These are phyloP conservation scores for Euphorbia celastroides DNA, from an alignment of 441 rosid species.

Conservation along the genomic window DNA sequence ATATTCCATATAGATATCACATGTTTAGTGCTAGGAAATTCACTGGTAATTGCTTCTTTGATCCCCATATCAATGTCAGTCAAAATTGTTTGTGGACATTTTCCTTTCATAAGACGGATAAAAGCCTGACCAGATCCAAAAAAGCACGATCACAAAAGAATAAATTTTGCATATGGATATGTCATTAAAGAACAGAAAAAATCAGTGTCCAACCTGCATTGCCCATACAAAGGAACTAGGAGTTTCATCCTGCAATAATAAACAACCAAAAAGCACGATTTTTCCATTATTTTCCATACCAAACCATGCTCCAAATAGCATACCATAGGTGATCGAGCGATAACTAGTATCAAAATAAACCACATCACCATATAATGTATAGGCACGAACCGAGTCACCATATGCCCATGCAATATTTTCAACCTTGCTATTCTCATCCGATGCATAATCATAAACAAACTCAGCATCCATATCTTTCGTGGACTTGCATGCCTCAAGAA, in stretches of 20 bases:
- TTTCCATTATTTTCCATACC: constrained; percentile 72
- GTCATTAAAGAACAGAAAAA: constrained; percentile 2
- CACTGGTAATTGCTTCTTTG: constrained; percentile 63
- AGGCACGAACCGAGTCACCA: constrained; percentile 54
- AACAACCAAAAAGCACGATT: constrained; percentile 64
- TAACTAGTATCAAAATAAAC: constrained; percentile 67
- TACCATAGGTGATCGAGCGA: constrained; percentile 70
- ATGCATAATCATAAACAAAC: constrained; percentile 56
- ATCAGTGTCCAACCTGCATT: constrained; percentile 71
- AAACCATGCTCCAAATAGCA: constrained; percentile 73
- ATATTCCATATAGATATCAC: constrained; percentile 57
- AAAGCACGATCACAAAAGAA: constrained; percentile 10
- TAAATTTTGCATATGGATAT: constrained; percentile 24
- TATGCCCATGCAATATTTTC: constrained; percentile 83
- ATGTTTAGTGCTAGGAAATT: constrained; percentile 68
- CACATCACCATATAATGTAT: constrained; percentile 60
- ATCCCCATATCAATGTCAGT: constrained; percentile 72
- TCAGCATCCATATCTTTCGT: constrained; percentile 48
- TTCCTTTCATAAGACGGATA: constrained; percentile 69
- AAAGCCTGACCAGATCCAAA: constrained; percentile 63
- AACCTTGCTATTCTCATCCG: constrained; percentile 59
- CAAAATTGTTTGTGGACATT: constrained; percentile 64
- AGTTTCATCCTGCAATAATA: constrained; percentile 71
- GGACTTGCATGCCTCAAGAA: constrained; percentile 68
- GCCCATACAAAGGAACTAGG: constrained; percentile 72